Evolutionary conservation across 2,329 filamentous ascomycete genomes (phyloP).

Genomic region (Colletotrichum australisinense): DNA sequence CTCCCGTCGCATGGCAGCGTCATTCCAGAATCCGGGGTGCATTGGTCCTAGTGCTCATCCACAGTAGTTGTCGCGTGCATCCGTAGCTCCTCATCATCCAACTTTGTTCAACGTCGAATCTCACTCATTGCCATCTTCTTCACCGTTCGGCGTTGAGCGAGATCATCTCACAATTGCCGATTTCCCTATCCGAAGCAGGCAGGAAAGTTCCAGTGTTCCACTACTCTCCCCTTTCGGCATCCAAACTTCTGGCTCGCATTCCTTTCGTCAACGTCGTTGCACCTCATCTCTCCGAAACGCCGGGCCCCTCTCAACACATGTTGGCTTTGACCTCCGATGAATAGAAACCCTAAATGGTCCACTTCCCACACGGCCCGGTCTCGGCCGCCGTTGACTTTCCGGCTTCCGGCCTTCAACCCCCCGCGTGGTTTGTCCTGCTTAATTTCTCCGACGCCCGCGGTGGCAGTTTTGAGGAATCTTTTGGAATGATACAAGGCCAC

Average conservation of each 20-base stretch:
- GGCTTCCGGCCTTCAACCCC: not conserved
- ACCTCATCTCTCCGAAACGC: constrained; percentile 22
- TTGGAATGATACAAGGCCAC: not conserved
- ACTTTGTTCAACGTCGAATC: not conserved
- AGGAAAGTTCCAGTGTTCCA: not conserved
- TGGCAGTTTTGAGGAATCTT: not conserved
- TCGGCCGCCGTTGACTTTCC: not conserved
- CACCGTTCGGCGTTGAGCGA: not conserved
- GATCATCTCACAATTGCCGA: not conserved
- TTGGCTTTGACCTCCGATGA: not conserved
- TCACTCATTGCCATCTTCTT: not conserved
- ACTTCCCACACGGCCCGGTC: constrained; percentile 14
- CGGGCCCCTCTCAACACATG: not conserved
- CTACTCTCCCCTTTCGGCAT: not conserved
- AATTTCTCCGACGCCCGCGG: not conserved
- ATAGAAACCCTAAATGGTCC: not conserved
- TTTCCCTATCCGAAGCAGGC: not conserved
- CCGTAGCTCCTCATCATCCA: not conserved
- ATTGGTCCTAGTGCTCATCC: not conserved
- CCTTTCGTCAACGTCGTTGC: constrained; percentile 7
- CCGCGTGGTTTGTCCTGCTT: not conserved
- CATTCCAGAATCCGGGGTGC: constrained; percentile 25
- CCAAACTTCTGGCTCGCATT: not conserved
- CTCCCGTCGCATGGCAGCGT: not conserved
- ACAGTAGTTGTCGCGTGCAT: too few relatives aligned